Percentiles rank a stretch among this genome's conserved stretches.
These are phyloP conservation scores for Lophiostoma macrostomum DNA, from an alignment of 495 filamentous ascomycete species.

Conservation along the genomic window DNA sequence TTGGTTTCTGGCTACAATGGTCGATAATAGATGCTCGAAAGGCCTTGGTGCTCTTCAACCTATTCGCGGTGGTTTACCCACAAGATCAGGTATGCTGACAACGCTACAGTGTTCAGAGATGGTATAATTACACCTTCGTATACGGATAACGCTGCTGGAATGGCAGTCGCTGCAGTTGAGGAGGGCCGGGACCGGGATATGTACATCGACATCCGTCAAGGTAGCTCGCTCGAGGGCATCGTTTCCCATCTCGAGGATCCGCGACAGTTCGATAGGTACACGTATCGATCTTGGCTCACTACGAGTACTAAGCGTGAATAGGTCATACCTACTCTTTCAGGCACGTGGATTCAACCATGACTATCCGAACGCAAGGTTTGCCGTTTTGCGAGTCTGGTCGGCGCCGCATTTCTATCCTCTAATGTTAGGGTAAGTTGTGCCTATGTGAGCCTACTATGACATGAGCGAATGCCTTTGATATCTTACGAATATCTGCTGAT, in stretches of 20 bases:
- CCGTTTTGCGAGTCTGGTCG: conserved; percentile 49
- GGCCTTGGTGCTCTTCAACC: too few species aligned
- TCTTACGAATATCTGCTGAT: too few species aligned
- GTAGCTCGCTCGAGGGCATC: background rate
- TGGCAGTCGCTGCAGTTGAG: conserved; percentile 42
- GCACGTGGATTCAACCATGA: conserved; percentile 4
- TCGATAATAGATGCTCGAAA: too few species aligned
- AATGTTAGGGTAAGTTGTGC: too few species aligned
- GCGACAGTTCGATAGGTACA: background rate
- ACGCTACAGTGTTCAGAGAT: conserved; percentile 45
- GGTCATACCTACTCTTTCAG: background rate
- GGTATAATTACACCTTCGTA: conserved; percentile 42
- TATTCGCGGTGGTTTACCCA: too few species aligned
- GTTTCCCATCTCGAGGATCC: background rate
- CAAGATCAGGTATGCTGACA: too few species aligned
- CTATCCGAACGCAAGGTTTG: conserved; percentile 40
- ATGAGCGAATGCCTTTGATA: too few species aligned
- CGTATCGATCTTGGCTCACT: background rate
- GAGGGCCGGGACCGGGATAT: conserved; percentile 43
- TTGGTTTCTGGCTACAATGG: too few species aligned
- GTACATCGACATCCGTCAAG: conserved; percentile 43
- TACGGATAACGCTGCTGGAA: conserved; percentile 36
- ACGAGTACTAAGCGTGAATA: background rate
- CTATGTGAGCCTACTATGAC: too few species aligned
- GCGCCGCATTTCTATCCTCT: conserved; percentile 52